These are phyloP conservation scores for Entelexis paramagnoliae DNA, from an alignment of 1,139 yeast genomes.

Conservation along the genomic window DNA sequence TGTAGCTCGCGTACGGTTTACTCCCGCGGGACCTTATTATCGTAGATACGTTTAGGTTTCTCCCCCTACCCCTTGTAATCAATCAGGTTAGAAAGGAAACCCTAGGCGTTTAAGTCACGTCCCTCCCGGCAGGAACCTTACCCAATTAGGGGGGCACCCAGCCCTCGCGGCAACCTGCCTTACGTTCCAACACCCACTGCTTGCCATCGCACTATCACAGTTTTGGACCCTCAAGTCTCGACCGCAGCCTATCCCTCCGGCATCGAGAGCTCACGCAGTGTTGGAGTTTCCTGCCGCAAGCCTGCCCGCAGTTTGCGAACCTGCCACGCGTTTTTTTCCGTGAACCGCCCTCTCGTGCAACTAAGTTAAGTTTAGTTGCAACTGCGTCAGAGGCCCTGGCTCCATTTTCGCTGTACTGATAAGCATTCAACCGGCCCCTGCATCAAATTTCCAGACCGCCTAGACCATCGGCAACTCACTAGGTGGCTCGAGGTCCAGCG, in stretches of 20 bases:
- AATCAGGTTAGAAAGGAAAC: neutral
- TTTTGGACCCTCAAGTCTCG: neutral
- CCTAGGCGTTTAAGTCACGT: neutral
- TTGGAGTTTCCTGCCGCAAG: neutral
- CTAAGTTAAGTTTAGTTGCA: constrained; percentile 7
- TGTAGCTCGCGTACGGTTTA: too few species aligned
- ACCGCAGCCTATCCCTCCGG: neutral
- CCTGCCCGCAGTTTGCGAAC: neutral
- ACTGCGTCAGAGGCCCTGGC: neutral
- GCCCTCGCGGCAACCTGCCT: constrained; percentile 6
- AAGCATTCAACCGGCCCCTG: neutral
- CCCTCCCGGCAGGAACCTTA: constrained; percentile 3
- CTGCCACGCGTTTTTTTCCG: neutral
- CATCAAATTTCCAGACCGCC: neutral
- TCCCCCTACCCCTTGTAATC: neutral
- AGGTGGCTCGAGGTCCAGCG: neutral
- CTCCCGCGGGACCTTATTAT: neutral
- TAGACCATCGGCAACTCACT: neutral
- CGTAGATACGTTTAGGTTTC: neutral
- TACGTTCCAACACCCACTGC: neutral
- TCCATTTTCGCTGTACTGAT: neutral
- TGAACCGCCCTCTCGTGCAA: neutral
- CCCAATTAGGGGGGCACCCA: constrained; percentile 7
- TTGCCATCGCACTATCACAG: neutral
- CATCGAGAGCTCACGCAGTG: neutral